Evolutionary conservation across 2,329 filamentous ascomycete genomes (phyloP), one percentile per base, ranked within the genome.

Genomic region (Erysiphe pulchra): DNA sequence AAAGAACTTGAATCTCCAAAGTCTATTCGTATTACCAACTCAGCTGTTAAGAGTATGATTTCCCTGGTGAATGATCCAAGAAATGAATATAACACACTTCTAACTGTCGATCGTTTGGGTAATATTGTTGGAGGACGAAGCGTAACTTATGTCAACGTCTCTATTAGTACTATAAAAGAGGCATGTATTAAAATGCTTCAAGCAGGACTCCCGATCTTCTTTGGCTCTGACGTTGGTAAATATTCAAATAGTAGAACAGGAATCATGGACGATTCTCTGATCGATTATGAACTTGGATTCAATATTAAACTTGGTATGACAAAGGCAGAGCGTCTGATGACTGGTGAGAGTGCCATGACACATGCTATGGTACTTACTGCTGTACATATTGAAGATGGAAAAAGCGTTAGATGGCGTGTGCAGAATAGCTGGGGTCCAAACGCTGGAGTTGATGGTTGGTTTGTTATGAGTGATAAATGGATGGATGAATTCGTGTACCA

Each of bases 361-460:
- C 85, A 92, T 55, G 85, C 85, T 4, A 92, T 92, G 85, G 82
- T 92, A 0, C 62, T 93, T 50, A 92, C 83, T 2, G 85, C 74
- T 0, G 85, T 92, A 41, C 84, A 93, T 56, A 59, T 92, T 48
- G 65, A 69, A 28, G 62, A 72, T 48, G 75, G 73, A 1, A 70
- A 73, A 60, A 68, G 74, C 2, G 71, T 84, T 1, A 65, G 84
- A 40, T 93, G 85, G 85, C 67, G 83, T 46, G 82, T 92, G 7
- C 79, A 92, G 68, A 92, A 92, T 58, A 80, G 73, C 47, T 92
- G 84, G 84, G 81, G 80, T 12, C 67, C 73, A 37, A 63, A 56
- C 0, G 70, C 69, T 0, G 85, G 85, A 0, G 71, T 76, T 12
- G 74, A 84, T 52, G 85, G 85, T 0, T 92, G 82, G 70, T 90